Evolutionary conservation across 2,329 filamentous ascomycete species (phyloP), one percentile per base, ranked within the genome.

Genomic region (Drechslera avenae): DNA sequence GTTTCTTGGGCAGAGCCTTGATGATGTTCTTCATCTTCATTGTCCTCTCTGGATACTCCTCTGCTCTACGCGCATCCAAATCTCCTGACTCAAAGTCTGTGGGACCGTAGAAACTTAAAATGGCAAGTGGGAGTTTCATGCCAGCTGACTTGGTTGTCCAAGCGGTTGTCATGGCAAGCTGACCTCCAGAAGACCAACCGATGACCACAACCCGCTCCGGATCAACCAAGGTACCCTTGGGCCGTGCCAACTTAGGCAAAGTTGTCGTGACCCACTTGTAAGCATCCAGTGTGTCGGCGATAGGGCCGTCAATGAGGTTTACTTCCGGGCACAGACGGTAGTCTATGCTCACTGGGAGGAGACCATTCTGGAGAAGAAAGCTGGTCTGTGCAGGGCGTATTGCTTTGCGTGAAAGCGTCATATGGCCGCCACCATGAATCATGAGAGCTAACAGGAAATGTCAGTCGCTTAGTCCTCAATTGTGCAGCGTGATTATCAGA

Each of bases 261-360:
- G 31, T 6, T 2, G 30, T 35, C 13, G 9, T 26, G n/a, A 26
- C 17, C 40, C 40, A 43, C n/a, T 34, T 34, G 21, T 47, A 48
- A 5, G 43, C 50, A 53, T 80, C 76, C 9, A 70, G 61, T 0
- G 74, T 68, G 54, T 83, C 81, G 1, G 57, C 53, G 61, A 83
- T 75, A 0, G 81, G 72, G 0, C 81, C 81, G 1, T 79, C 73
- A 3, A 71, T 36, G 1, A 83, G 56, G 17, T 63, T 75, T 2
- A 75, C 67, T 39, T 81, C 78, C 0, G 80, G 81, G 49, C 79
- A 82, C 1, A 83, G 73, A 0, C 79, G 67, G 53, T 82, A 79
- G 54, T 83, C 80, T 0, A 82, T 46, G 52, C 76, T 79, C 4
- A 83, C 62, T 0, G 80, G 78, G 1, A 81, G 58, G 33, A 81